These are phyloP conservation scores for Coleophoma cylindrospora DNA, from an alignment of 2,329 filamentous ascomycete genomes.

Conservation along the genomic window DNA sequence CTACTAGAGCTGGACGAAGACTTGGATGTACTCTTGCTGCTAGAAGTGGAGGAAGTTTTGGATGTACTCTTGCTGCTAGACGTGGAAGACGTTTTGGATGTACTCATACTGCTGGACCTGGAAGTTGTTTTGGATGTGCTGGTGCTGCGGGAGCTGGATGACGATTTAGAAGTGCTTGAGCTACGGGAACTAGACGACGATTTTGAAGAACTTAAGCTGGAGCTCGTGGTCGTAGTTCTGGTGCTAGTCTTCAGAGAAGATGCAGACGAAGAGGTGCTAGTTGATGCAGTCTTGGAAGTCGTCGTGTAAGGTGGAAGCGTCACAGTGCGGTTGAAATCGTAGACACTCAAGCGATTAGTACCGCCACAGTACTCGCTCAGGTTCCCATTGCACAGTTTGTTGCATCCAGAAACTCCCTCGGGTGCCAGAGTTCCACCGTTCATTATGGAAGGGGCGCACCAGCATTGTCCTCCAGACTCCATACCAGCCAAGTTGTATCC, in stretches of 20 bases:
- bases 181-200: neutral
- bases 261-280: neutral
- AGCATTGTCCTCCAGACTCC: constrained; percentile 40
- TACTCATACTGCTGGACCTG: neutral
- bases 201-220: neutral
- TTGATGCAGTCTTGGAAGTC: constrained; percentile 1
- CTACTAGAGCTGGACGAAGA: neutral
- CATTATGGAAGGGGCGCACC: constrained; percentile 11
- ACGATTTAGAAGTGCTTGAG: neutral
- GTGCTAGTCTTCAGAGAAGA: neutral
- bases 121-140: neutral
- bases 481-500: constrained; percentile 35
- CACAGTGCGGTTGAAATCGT: constrained; percentile 10
- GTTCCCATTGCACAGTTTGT: constrained; percentile 22
- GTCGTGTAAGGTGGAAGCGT: constrained; percentile 6
- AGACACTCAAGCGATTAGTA: constrained; percentile 9
- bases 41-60: neutral
- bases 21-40: neutral
- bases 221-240: neutral
- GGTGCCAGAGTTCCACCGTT: constrained; percentile 12
- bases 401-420: constrained; percentile 18
- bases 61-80: neutral
- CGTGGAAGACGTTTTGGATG: neutral
- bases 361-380: constrained; percentile 22
- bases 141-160: neutral